phyloP scores from a whole-genome alignment of 2,329 filamentous ascomycete genomes.

The Clathrospora elynae region DNA sequence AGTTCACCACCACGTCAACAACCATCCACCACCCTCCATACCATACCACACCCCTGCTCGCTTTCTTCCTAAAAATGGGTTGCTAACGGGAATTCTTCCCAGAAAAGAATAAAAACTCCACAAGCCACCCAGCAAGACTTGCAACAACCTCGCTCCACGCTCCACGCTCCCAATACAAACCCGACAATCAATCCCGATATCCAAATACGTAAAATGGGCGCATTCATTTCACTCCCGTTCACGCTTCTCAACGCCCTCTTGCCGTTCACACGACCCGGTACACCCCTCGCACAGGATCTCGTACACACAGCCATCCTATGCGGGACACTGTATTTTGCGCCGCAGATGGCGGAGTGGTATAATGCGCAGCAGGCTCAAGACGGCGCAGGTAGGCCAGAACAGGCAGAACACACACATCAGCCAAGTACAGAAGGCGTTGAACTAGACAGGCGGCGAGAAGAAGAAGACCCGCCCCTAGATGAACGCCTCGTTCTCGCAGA shows the following conservation, averaged over 20 bases:
- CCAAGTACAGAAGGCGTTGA: too few relatives aligned
- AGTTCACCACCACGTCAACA: too few relatives aligned
- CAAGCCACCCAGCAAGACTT: too few relatives aligned
- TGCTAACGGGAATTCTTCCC: too few relatives aligned
- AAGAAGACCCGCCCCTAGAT: slow-evolving; percentile 31
- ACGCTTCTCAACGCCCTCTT: slow-evolving; percentile 51
- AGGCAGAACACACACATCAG: not conserved
- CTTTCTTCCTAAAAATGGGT: too few relatives aligned
- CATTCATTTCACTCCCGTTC: slow-evolving; percentile 34
- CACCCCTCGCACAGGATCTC: slow-evolving; percentile 55
- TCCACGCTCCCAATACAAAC: not conserved
- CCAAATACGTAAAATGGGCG: too few relatives aligned
- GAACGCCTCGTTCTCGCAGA: slow-evolving; percentile 33
- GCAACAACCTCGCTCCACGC: not conserved
- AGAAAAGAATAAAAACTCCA: too few relatives aligned
- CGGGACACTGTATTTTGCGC: slow-evolving; percentile 54
- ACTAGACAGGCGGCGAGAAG: not conserved
- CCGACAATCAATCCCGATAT: too few relatives aligned
- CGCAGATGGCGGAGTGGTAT: slow-evolving; percentile 52
- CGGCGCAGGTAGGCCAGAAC: slow-evolving; percentile 1
- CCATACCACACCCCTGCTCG: too few relatives aligned
- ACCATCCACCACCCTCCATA: too few relatives aligned
- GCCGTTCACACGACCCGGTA: slow-evolving; percentile 55
- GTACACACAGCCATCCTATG: slow-evolving; percentile 53
- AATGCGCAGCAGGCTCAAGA: slow-evolving; percentile 25